Conservation (phyloP, 2,329 filamentous ascomycete species). For the Xylariaceae sp. region DNA sequence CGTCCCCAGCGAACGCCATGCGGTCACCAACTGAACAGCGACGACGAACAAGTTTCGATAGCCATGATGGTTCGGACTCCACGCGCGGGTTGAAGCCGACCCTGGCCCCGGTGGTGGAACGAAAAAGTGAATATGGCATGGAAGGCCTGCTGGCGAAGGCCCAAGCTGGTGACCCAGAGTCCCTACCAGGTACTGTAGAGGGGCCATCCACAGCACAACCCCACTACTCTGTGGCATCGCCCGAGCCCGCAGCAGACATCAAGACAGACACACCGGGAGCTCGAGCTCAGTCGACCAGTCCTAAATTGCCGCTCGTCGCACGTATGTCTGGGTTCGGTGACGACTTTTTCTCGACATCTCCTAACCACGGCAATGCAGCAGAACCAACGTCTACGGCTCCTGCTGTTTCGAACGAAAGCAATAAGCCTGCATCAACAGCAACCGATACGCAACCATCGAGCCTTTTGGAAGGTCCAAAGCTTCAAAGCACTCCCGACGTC, state of each 20-base stretch:
- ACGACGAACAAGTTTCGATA: constrained; percentile 23
- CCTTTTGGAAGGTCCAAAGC: constrained; percentile 16
- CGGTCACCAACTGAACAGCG: constrained; percentile 19
- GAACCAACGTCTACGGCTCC: background rate
- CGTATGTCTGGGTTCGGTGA: constrained; percentile 58
- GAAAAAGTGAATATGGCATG: constrained; percentile 55
- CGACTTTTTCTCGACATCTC: constrained; percentile 46
- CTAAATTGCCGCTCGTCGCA: constrained; percentile 52
- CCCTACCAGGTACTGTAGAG: background rate
- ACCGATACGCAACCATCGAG: constrained; percentile 13
- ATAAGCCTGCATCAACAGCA: background rate
- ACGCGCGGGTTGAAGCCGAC: constrained; percentile 34
- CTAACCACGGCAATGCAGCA: constrained; percentile 12
- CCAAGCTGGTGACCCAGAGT: background rate
- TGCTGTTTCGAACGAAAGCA: background rate
- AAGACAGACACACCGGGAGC: constrained; percentile 10
- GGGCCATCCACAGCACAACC: too few relatives aligned
- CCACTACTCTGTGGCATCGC: background rate
- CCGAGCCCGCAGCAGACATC: constrained; percentile 5
- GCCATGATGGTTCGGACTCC: constrained; percentile 32
- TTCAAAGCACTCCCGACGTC: constrained; percentile 12
- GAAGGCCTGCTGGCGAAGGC: constrained; percentile 34
- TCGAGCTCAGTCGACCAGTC: constrained; percentile 45
- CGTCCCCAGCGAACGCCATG: constrained; percentile 15
- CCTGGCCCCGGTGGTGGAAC: constrained; percentile 52